Conservation (phyloP, 169 alveolate species). For the Pseudocohnilembus persalinus region DNA sequence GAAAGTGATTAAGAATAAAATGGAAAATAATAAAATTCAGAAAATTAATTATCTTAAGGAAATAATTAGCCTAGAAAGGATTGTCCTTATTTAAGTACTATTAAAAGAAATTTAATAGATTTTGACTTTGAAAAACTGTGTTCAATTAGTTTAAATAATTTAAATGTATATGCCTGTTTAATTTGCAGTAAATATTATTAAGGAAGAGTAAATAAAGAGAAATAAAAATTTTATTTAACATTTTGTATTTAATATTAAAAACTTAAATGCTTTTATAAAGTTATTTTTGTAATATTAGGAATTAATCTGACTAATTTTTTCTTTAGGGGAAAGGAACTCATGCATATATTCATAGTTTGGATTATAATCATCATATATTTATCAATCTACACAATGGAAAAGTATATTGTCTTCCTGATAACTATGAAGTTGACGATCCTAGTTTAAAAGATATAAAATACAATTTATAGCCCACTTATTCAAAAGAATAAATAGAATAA, state of each 20-base stretch:
- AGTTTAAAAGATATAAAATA: conserved; percentile 94
- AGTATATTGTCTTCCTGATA: conserved; percentile 96
- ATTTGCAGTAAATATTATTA: conserved; percentile 97
- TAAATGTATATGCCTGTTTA: conserved; percentile 97
- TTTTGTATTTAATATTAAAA: no score
- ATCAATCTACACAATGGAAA: conserved; percentile 90
- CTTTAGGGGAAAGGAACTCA: conserved; percentile 66
- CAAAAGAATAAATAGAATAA: conserved; percentile 48
- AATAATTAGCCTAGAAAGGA: conserved; percentile 15
- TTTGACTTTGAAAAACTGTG: conserved; percentile 98
- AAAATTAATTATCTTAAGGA: conserved; percentile 32
- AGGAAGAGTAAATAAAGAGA: conserved; percentile 83
- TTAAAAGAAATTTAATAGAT: conserved; percentile 95
- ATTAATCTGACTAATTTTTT: not conserved
- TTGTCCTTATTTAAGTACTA: conserved; percentile 96
- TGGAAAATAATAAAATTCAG: not conserved
- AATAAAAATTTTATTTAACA: not conserved
- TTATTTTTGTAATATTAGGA: no score
- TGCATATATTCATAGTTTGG: conserved; percentile 96
- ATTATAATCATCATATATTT: conserved; percentile 94
- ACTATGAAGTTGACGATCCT: conserved; percentile 94
- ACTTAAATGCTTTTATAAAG: no score
- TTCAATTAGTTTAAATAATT: conserved; percentile 93
- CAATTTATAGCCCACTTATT: conserved; percentile 66
- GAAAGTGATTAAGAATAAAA: not conserved